These are phyloP conservation scores for Fraxinus baroniana DNA, from an alignment of 305 asterid genomes.

Conservation along the genomic window DNA sequence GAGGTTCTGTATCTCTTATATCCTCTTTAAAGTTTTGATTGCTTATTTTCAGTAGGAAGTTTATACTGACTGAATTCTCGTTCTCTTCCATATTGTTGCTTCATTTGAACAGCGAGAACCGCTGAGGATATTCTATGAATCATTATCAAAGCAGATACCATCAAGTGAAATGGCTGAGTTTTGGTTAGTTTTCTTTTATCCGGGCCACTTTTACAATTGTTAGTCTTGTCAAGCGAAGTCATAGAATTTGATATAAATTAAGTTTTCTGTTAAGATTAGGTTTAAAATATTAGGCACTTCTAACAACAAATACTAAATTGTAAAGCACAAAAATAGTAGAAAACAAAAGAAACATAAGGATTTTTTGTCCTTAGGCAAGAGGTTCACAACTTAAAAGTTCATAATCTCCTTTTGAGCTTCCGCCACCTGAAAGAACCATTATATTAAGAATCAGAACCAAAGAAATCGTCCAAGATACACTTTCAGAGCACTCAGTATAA, in stretches of 20 bases:
- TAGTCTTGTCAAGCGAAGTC: neutral
- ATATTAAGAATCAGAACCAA: too few relatives aligned
- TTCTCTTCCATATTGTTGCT: slow-evolving; percentile 1
- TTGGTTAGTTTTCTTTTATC: slow-evolving; percentile 57
- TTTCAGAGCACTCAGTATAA: too few relatives aligned
- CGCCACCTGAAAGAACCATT: too few relatives aligned
- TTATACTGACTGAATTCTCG: neutral
- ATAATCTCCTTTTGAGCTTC: too few relatives aligned
- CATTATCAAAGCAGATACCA: slow-evolving; percentile 84
- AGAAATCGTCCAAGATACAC: too few relatives aligned
- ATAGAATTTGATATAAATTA: neutral
- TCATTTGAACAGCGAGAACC: slow-evolving; percentile 72
- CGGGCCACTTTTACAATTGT: neutral
- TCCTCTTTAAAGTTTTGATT: neutral
- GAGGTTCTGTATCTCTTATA: slow-evolving; percentile 51
- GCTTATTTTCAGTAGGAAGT: neutral
- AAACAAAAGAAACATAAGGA: too few relatives aligned
- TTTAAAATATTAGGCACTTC: too few relatives aligned
- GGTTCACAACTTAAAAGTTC: too few relatives aligned
- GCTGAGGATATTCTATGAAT: slow-evolving; percentile 81
- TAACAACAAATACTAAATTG: too few relatives aligned
- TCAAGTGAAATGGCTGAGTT: slow-evolving; percentile 97
- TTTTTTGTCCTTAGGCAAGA: too few relatives aligned
- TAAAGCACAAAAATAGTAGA: too few relatives aligned
- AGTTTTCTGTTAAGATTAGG: too few relatives aligned